These are phyloP conservation scores for Xerocomus amazonicus DNA, from an alignment of 1,284 basidiomycete species.

Conservation along the genomic window DNA sequence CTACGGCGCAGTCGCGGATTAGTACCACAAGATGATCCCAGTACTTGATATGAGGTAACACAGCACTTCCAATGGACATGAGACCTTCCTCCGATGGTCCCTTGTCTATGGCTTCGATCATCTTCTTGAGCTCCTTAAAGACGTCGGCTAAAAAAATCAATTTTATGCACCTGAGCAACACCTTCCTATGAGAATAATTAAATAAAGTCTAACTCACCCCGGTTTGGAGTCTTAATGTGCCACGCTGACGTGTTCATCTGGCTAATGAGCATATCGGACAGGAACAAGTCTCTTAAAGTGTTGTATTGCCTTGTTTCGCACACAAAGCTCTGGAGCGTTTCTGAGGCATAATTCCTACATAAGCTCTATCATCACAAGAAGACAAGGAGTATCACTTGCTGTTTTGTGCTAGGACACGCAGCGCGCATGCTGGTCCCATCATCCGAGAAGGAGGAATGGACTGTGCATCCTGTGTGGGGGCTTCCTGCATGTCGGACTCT, in stretches of 20 bases:
- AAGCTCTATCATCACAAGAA: background rate
- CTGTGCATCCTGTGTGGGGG: background rate
- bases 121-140: constrained; percentile 20
- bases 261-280: constrained; percentile 17
- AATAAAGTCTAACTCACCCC: too few relatives aligned
- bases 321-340: background rate
- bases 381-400: background rate
- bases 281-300: constrained; percentile 14
- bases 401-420: constrained; percentile 12
- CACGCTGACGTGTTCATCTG: background rate
- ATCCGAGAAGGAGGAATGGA: constrained; percentile 18
- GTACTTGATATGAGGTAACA: constrained; percentile 14
- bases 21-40: constrained; percentile 7
- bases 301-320: background rate
- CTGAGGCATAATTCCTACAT: background rate
- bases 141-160: constrained; percentile 16
- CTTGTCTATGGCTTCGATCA: constrained; percentile 24
- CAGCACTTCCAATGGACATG: constrained; percentile 13
- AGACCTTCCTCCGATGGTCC: constrained; percentile 21
- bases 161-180: too few relatives aligned
- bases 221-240: too few relatives aligned
- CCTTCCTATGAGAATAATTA: too few relatives aligned
- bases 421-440: constrained; percentile 24
- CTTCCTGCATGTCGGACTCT: too few relatives aligned
- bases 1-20: background rate